Evolutionary conservation across 352 stramenopile genomes (phyloP).

Genomic region (Phytopythium kandeliae): DNA sequence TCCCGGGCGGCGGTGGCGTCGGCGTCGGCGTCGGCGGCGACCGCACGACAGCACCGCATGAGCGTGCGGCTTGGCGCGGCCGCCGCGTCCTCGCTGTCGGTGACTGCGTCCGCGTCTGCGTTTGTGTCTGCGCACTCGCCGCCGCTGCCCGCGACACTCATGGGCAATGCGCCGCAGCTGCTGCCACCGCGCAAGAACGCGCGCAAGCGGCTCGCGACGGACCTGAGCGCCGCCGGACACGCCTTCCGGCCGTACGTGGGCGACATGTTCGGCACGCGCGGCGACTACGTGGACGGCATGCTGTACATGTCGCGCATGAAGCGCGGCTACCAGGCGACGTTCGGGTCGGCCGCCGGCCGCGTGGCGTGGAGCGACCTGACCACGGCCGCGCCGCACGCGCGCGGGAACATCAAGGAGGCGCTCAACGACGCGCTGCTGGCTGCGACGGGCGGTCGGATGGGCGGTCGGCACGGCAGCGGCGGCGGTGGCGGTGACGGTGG

Average conservation of each 20-base stretch:
- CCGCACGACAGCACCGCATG: neutral
- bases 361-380: neutral
- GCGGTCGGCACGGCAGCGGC: neutral
- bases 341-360: slow-evolving; percentile 10
- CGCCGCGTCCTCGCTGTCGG: neutral
- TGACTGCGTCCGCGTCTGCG: too few species aligned
- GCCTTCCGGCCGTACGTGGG: slow-evolving; percentile 62
- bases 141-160: slow-evolving; percentile 1
- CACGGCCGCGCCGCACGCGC: neutral
- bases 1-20: too few species aligned
- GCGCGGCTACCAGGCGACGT: slow-evolving; percentile 42
- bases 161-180: slow-evolving; percentile 12
- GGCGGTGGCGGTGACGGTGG: too few species aligned
- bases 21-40: neutral
- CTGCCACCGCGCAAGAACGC: slow-evolving; percentile 34
- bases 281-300: slow-evolving; percentile 83
- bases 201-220: slow-evolving; percentile 26
- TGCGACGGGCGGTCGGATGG: slow-evolving; percentile 2
- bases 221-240: slow-evolving; percentile 25
- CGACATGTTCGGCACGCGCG: slow-evolving; percentile 75
- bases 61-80: neutral
- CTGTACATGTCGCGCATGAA: slow-evolving; percentile 88
- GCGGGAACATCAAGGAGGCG: slow-evolving; percentile 6
- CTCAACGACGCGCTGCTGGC: slow-evolving; percentile 3
- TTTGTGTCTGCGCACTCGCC: too few species aligned